Conservation (phyloP, 148 eudicot species). For the Fagopyrum homotropicum region DNA sequence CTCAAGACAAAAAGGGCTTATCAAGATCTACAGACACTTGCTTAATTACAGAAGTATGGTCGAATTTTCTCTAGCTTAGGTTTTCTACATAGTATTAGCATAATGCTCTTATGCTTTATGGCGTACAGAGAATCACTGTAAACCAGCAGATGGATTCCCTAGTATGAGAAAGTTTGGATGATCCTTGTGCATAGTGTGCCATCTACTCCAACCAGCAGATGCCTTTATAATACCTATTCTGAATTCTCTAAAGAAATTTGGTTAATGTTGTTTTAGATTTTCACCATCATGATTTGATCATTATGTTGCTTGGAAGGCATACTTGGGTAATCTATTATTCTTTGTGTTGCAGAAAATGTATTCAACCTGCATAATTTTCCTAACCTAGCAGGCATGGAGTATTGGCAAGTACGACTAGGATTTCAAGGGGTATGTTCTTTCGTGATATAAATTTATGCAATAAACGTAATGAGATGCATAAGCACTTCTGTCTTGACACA, state of each 20-base stretch:
- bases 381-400: slow-evolving; percentile 49
- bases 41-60: slow-evolving; percentile 79
- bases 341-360: slow-evolving; percentile 69
- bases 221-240: neutral
- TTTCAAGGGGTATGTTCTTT: slow-evolving; percentile 58
- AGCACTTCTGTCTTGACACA: neutral
- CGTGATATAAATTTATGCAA: neutral
- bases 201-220: neutral
- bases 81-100: neutral
- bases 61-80: neutral
- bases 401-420: slow-evolving; percentile 65
- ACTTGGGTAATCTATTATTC: slow-evolving; percentile 2
- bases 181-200: neutral
- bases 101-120: neutral
- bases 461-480: neutral
- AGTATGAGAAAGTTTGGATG: neutral
- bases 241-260: neutral
- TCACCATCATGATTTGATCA: neutral
- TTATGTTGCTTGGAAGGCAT: neutral
- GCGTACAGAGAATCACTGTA: neutral
- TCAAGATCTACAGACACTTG: slow-evolving; percentile 86
- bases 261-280: neutral
- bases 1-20: slow-evolving; percentile 90
- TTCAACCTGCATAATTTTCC: slow-evolving; percentile 78
- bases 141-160: neutral